Base-by-base conservation (phyloP, 2,329 filamentous ascomycete species). In the Thyridium curvatum region DNA sequence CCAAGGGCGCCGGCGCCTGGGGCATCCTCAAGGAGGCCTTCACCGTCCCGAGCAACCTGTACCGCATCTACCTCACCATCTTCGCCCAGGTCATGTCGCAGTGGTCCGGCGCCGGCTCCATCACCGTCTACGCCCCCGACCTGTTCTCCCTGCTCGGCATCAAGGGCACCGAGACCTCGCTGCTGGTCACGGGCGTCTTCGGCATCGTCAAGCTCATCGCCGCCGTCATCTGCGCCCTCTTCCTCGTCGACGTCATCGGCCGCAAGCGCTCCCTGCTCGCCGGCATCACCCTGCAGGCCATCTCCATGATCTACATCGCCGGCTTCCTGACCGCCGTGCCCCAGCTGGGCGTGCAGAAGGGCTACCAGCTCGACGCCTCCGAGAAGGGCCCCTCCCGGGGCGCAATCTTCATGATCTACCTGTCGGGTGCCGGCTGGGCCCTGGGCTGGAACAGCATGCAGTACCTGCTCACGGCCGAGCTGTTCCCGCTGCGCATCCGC, bases 231-330 rank as follows among this genome's bases (percentile, higher is more conserved):
- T 88, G 83, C 53, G 83, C 84, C 1, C 69, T 88, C 39, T 86
- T 88, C 71, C 71, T 89, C 12, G 83, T 89, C 46, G 84, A 89
- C 49, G 78, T 82, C 37, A 79, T 89, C 46, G 85, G 84, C 4
- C 79, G 84, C 40, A 87, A 87, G 60, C 73, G 77, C 7, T 68
- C 79, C 2, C 67, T 82, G 1, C 65, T 79, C 17, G 58, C 69
- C 2, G 79, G 79, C 2, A 81, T 81, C 47, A 65, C 64, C 2
- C 61, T 82, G 2, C 79, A 82, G 53, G 65, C 68, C 13, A 55
- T 82, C 9, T 50, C 77, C 12, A 79, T 82, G 72, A 47, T 77
- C 44, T 82, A 81, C 55, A 62, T 82, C 14, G 79, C 77, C 1
- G 53, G 59, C 3, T 82, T 79, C 64, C 62, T 82, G 2, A 77